Conservation (phyloP, 176 grass and related monocot species). For the Themeda triandra region DNA sequence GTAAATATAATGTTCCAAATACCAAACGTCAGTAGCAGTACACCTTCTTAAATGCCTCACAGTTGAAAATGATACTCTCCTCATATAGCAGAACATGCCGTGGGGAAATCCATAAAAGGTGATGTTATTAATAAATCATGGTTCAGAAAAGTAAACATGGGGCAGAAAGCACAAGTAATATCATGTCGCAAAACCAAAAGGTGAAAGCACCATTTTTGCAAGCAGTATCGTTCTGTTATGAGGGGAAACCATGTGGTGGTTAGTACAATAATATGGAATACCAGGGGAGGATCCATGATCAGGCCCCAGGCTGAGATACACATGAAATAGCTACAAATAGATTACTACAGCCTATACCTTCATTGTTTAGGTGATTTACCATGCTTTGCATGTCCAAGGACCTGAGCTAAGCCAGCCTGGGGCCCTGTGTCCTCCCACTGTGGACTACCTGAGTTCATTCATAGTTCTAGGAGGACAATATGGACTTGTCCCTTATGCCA, state of each 20-base stretch:
- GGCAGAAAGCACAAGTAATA: not conserved
- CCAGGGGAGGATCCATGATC: not conserved
- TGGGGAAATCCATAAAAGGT: not conserved
- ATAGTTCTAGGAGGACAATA: not conserved
- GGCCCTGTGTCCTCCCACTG: not conserved
- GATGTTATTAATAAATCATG: not conserved
- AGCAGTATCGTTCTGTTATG: not conserved
- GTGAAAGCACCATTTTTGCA: not conserved
- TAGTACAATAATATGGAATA: slow-evolving; percentile 4
- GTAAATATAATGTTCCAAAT: slow-evolving; percentile 29
- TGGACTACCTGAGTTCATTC: not conserved
- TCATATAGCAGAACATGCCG: not conserved
- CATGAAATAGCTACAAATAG: not conserved
- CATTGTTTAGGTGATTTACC: not conserved
- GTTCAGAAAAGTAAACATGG: not conserved
- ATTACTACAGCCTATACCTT: not conserved
- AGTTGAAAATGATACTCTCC: slow-evolving; percentile 2
- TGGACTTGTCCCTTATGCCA: not conserved
- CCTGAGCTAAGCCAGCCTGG: not conserved
- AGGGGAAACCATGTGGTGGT: not conserved
- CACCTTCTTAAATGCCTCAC: not conserved
- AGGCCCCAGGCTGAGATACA: not conserved
- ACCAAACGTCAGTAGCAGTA: slow-evolving; percentile 16
- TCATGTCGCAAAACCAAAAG: not conserved
- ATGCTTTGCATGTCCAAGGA: not conserved